These are phyloP conservation scores for Dalbergia cultrata DNA, from an alignment of 306 rosid genomes.

Conservation along the genomic window DNA sequence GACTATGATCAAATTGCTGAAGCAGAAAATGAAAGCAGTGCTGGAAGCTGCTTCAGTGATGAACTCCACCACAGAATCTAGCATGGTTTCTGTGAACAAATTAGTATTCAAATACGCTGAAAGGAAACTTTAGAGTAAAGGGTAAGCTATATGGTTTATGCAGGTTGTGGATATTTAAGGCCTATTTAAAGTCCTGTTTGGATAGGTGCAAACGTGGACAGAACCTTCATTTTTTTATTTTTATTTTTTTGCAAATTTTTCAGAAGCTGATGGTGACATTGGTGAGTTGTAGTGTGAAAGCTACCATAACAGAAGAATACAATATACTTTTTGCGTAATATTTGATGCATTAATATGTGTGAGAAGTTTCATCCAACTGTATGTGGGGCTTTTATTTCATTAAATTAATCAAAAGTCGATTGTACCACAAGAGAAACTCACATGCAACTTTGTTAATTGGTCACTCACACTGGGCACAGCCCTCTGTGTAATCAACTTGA, in stretches of 20 bases:
- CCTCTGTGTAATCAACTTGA: conserved; percentile 16
- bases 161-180: conserved; percentile 10
- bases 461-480: background rate
- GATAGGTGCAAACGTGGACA: conserved; percentile 46
- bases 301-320: conserved; percentile 32
- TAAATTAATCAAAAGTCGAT: conserved; percentile 18
- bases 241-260: background rate
- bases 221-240: conserved; percentile 41
- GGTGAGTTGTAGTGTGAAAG: conserved; percentile 50
- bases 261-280: conserved; percentile 38
- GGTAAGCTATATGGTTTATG: background rate
- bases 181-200: conserved; percentile 44
- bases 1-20: conserved; percentile 71
- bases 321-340: conserved; percentile 4
- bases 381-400: conserved; percentile 30
- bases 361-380: conserved; percentile 51
- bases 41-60: conserved; percentile 66
- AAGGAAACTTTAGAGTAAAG: background rate
- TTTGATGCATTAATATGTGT: conserved; percentile 28
- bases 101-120: background rate
- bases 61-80: conserved; percentile 54
- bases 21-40: conserved; percentile 64
- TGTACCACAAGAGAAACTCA: conserved; percentile 47
- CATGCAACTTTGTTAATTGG: conserved; percentile 56
- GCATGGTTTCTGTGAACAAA: conserved; percentile 47